Conservation (phyloP, 1,139 yeast genomes). For the Nadsonia starkeyi-henricii region DNA sequence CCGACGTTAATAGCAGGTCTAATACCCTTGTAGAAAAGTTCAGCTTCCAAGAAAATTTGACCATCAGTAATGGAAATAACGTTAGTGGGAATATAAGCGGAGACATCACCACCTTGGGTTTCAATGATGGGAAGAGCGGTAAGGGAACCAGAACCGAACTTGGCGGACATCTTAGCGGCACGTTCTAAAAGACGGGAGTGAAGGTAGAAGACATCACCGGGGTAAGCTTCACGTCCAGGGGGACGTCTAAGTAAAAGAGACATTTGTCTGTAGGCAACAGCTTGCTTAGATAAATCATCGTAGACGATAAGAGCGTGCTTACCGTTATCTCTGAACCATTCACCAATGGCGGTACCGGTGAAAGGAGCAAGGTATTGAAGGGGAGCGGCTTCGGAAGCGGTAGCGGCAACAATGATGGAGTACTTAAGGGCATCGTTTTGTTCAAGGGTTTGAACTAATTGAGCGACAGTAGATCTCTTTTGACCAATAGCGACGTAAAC, state of each 20-base stretch:
- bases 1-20: constrained; percentile 99
- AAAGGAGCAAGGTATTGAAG: constrained; percentile 99
- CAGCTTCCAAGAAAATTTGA: constrained; percentile 98
- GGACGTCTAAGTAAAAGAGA: constrained; percentile 95
- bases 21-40: constrained; percentile 99
- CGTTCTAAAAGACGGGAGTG: constrained; percentile 93
- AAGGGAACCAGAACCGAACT: constrained; percentile 84
- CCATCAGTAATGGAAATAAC: constrained; percentile 97
- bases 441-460: constrained; percentile 97
- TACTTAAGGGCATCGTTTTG: constrained; percentile 96
- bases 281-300: constrained; percentile 98
- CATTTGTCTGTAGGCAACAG: constrained; percentile 99
- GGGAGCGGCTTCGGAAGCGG: constrained; percentile 99
- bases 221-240: constrained; percentile 95
- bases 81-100: constrained; percentile 94
- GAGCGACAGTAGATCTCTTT: constrained; percentile 99
- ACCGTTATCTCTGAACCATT: constrained; percentile 99
- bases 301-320: constrained; percentile 92
- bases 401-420: constrained; percentile 97
- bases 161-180: constrained; percentile 93
- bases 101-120: constrained; percentile 99
- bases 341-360: constrained; percentile 99
- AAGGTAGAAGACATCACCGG: constrained; percentile 94
- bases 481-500: constrained; percentile 99
- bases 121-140: constrained; percentile 94